A percentile compares a stretch with the other conserved stretches of the same genome.
These are phyloP conservation scores for Candida lessepsii DNA, from an alignment of 805 yeast genomes.

Conservation along the genomic window DNA sequence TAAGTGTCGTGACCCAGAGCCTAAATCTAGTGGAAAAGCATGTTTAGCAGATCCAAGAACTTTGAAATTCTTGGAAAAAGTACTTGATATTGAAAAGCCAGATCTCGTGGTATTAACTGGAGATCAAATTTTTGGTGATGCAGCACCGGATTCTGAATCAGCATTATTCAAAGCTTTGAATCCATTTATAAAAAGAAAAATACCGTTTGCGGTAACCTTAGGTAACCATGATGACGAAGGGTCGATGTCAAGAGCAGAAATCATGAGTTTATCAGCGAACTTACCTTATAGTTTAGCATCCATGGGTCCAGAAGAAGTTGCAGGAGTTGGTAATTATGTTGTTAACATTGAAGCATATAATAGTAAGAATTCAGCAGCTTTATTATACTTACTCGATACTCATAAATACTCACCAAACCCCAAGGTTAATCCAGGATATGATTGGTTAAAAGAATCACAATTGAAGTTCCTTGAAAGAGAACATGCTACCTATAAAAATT, in stretches of 20 bases:
- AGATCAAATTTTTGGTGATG: slow-evolving; percentile 84
- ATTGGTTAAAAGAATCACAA: slow-evolving; percentile 76
- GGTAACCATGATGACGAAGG: slow-evolving; percentile 98
- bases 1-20: slow-evolving; percentile 70
- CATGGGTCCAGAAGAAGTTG: slow-evolving; percentile 63
- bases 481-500: slow-evolving; percentile 21
- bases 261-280: slow-evolving; percentile 53
- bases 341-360: slow-evolving; percentile 44
- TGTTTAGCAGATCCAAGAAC: slow-evolving; percentile 85
- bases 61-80: slow-evolving; percentile 52
- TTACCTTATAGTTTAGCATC: slow-evolving; percentile 70
- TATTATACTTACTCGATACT: slow-evolving; percentile 79
- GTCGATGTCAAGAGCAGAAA: slow-evolving; percentile 52
- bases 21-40: slow-evolving; percentile 42
- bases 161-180: slow-evolving; percentile 73
- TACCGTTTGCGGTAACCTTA: slow-evolving; percentile 82
- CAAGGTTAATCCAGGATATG: slow-evolving; percentile 76
- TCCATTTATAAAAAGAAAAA: slow-evolving; percentile 63
- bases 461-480: slow-evolving; percentile 51
- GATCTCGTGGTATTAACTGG: slow-evolving; percentile 87
- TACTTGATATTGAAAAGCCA: slow-evolving; percentile 75
- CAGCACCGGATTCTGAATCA: slow-evolving; percentile 77
- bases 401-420: slow-evolving; percentile 72
- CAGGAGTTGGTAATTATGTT: slow-evolving; percentile 83
- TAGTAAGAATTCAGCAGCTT: slow-evolving; percentile 34